Percentiles rank a stretch among this genome's conserved stretches.
These are phyloP conservation scores for Aspergillus sp. DNA, from an alignment of 2,329 filamentous ascomycete species.

Conservation along the genomic window DNA sequence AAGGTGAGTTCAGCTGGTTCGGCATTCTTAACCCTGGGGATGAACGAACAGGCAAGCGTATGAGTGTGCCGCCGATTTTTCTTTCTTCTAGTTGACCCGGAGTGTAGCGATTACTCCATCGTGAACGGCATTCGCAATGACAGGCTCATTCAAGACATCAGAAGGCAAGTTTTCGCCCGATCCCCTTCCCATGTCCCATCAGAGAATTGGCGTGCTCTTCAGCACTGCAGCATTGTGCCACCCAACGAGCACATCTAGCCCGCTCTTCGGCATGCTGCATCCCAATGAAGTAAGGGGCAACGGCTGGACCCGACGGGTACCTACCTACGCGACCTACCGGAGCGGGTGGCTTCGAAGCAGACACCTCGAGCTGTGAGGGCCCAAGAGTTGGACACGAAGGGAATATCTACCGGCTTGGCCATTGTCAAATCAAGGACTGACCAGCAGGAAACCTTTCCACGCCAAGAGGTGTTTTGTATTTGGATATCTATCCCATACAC, in stretches of 20 bases:
- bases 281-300: background rate
- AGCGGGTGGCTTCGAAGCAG: no score
- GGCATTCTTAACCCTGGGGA: background rate
- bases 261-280: background rate
- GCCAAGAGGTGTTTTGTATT: no score
- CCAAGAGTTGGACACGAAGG: no score
- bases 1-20: slow-evolving; percentile 1
- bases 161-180: background rate
- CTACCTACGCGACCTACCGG: no score
- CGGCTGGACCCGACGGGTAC: background rate
- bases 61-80: background rate
- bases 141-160: background rate
- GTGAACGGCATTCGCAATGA: background rate
- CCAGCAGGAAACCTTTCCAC: no score
- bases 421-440: no score
- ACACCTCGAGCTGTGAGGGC: no score
- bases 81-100: background rate
- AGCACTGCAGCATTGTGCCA: background rate
- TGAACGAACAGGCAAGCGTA: background rate
- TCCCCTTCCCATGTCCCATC: background rate
- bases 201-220: background rate
- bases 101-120: background rate
- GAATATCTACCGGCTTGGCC: no score
- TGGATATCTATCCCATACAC: no score
- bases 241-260: background rate